Evolutionary conservation across 2,329 filamentous ascomycete species (phyloP).

Genomic region (Metarhizium anisopliae): DNA sequence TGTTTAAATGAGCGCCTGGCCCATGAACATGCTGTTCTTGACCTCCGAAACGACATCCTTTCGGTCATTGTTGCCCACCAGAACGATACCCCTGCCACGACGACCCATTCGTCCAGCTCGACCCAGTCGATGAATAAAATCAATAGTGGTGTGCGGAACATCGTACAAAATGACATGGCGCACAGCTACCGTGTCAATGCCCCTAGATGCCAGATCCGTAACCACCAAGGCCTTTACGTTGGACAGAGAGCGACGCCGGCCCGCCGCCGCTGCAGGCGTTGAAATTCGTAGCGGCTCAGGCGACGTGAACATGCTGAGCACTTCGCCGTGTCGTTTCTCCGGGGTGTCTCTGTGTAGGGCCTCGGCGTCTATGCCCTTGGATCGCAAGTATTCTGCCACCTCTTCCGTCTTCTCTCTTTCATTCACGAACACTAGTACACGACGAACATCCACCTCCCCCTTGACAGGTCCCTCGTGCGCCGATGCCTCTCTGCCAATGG

Average conservation of each 20-base stretch:
- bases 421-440: slow-evolving; percentile 93
- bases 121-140: slow-evolving; percentile 94
- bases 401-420: slow-evolving; percentile 83
- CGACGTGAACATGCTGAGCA: slow-evolving; percentile 65
- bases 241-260: slow-evolving; percentile 43
- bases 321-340: slow-evolving; percentile 67
- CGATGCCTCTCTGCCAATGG: slow-evolving; percentile 69
- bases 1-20: slow-evolving; percentile 62
- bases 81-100: slow-evolving; percentile 77
- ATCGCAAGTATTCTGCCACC: slow-evolving; percentile 66
- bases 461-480: slow-evolving; percentile 47
- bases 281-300: slow-evolving; percentile 30
- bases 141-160: slow-evolving; percentile 94
- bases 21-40: slow-evolving; percentile 78
- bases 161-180: slow-evolving; percentile 90
- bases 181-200: slow-evolving; percentile 89
- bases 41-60: slow-evolving; percentile 89
- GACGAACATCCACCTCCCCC: slow-evolving; percentile 59
- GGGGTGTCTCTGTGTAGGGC: slow-evolving; percentile 79
- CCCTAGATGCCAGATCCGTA: slow-evolving; percentile 84
- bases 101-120: slow-evolving; percentile 88
- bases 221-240: slow-evolving; percentile 90
- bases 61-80: slow-evolving; percentile 83
- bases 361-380: slow-evolving; percentile 82
- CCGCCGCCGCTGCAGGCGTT: slow-evolving; percentile 15